phyloP scores from a whole-genome alignment of 768 basidiomycete genomes.

The Podaxis mareebaensis region DNA sequence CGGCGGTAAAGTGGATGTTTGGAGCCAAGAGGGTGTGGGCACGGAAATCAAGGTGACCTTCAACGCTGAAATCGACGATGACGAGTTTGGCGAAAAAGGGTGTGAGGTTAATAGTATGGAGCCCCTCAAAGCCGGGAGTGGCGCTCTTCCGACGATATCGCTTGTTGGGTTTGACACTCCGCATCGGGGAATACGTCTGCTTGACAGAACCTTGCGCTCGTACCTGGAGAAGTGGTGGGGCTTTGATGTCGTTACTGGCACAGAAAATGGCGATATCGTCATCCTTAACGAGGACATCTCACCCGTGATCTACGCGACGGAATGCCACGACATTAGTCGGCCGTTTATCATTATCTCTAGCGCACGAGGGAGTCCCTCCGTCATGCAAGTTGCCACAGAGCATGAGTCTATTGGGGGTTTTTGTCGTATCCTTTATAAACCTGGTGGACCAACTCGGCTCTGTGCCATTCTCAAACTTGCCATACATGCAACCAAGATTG shows the following conservation, averaged over 20 bases:
- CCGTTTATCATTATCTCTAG: slow-evolving; percentile 80
- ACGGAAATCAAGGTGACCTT: slow-evolving; percentile 91
- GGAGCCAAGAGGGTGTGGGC: slow-evolving; percentile 87
- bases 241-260: slow-evolving; percentile 45
- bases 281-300: slow-evolving; percentile 79
- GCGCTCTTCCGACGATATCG: slow-evolving; percentile 53
- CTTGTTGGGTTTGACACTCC: slow-evolving; percentile 70
- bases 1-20: slow-evolving; percentile 90
- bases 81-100: slow-evolving; percentile 23
- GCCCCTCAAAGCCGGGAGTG: slow-evolving; percentile 44
- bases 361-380: slow-evolving; percentile 60
- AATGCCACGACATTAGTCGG: slow-evolving; percentile 52
- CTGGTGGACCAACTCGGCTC: slow-evolving; percentile 79
- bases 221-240: slow-evolving; percentile 81
- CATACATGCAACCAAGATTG: slow-evolving; percentile 56
- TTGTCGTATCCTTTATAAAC: slow-evolving; percentile 88
- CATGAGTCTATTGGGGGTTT: slow-evolving; percentile 84
- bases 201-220: slow-evolving; percentile 58
- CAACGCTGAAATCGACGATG: slow-evolving; percentile 62
- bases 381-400: slow-evolving; percentile 64
- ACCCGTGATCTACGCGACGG: slow-evolving; percentile 56
- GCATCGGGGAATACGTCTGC: slow-evolving; percentile 67
- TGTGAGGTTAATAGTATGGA: slow-evolving; percentile 39
- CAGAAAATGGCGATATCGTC: slow-evolving; percentile 66
- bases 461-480: slow-evolving; percentile 64